Conservation (phyloP, 1,139 yeast species). For the Taiozyma sp. region DNA sequence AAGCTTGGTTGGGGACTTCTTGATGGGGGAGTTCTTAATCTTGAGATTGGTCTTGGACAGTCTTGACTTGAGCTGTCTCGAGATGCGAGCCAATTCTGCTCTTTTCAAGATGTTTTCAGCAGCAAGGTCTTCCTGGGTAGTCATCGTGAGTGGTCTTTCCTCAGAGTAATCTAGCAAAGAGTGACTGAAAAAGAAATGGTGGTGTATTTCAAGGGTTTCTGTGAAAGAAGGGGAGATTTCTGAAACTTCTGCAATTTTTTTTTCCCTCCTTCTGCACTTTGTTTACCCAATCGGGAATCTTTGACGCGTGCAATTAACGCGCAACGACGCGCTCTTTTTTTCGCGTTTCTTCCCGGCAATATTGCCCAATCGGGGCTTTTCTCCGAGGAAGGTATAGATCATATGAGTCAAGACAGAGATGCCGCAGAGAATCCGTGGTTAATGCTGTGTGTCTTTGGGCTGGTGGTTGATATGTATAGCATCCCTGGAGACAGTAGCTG, state of each 20-base stretch:
- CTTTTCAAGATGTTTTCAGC: conserved; percentile 36
- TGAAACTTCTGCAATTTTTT: background rate
- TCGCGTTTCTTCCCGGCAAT: background rate
- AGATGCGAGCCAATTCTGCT: conserved; percentile 36
- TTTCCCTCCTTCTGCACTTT: background rate
- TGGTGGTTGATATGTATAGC: too few relatives aligned
- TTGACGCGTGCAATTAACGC: background rate
- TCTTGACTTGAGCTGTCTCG: conserved; percentile 34
- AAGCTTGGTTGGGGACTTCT: background rate
- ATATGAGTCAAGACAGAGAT: too few relatives aligned
- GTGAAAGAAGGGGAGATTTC: background rate
- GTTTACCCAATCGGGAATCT: background rate
- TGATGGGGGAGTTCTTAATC: conserved; percentile 7
- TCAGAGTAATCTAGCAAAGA: background rate
- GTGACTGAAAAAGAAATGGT: background rate
- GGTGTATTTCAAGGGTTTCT: background rate
- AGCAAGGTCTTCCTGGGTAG: conserved; percentile 28
- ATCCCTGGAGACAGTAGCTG: too few relatives aligned
- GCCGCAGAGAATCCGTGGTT: too few relatives aligned
- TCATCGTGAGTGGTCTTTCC: conserved; percentile 1
- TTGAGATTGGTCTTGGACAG: conserved; percentile 33
- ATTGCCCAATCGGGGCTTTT: background rate
- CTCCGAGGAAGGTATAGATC: too few relatives aligned
- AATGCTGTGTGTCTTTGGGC: too few relatives aligned
- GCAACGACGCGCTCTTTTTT: conserved; percentile 1